Conservation (phyloP, 306 rosid species). For the Malus sieversii region DNA sequence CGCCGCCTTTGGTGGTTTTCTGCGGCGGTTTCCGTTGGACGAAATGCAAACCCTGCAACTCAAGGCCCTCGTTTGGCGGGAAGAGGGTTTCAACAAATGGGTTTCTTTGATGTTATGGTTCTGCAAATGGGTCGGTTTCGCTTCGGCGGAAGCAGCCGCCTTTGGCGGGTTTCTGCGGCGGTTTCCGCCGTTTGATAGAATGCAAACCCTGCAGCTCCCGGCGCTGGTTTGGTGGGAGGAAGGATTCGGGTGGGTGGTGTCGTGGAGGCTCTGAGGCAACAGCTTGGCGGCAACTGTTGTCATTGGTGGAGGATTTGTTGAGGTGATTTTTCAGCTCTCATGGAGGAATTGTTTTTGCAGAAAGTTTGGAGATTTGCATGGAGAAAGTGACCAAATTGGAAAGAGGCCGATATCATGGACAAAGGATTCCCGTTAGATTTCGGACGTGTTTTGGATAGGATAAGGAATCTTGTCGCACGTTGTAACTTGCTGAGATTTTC, state of each 20-base stretch:
- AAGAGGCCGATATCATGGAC: neutral
- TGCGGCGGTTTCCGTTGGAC: conserved; percentile 6
- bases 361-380: neutral
- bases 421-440: neutral
- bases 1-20: conserved; percentile 17
- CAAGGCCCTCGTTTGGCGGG: too few relatives aligned
- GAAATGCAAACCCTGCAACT: neutral
- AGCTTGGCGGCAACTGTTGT: conserved; percentile 56
- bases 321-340: neutral
- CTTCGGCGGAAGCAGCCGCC: conserved; percentile 23
- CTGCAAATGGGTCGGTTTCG: conserved; percentile 21
- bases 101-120: conserved; percentile 33
- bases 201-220: conserved; percentile 28
- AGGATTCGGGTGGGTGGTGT: conserved; percentile 20
- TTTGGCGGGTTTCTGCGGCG: conserved; percentile 24
- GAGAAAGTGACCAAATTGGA: neutral
- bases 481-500: neutral
- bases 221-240: conserved; percentile 20
- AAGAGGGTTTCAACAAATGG: conserved; percentile 37
- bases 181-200: conserved; percentile 16
- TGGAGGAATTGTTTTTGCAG: neutral
- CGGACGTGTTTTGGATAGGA: neutral
- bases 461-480: neutral
- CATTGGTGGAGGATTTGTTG: conserved; percentile 26
- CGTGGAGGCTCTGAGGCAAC: conserved; percentile 38